Percentiles rank a stretch among this genome's conserved stretches.
phyloP scores from a whole-genome alignment of 2,329 filamentous ascomycete genomes.

The Ascochyta fabae region DNA sequence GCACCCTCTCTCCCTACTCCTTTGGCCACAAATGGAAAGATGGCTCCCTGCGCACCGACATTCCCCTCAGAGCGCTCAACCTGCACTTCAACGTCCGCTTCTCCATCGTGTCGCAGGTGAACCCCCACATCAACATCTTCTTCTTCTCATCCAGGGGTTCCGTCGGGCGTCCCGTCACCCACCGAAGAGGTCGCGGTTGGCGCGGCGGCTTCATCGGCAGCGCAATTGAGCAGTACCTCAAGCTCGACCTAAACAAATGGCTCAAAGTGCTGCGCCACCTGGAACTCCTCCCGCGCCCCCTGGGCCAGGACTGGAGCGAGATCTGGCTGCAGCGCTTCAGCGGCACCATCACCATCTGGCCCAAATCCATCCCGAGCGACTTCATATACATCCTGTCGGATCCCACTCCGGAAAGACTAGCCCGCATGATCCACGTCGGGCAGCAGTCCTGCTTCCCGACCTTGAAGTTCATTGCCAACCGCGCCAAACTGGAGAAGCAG shows the following conservation, averaged over 20 bases:
- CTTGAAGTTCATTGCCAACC: conserved; percentile 86
- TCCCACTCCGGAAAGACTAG: conserved; percentile 75
- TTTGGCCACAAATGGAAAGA: conserved; percentile 99
- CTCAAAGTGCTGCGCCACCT: conserved; percentile 91
- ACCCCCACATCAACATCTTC: conserved; percentile 97
- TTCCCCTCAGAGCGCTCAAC: conserved; percentile 91
- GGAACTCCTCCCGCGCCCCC: conserved; percentile 84
- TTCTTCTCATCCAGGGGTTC: conserved; percentile 95
- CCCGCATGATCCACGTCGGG: conserved; percentile 87
- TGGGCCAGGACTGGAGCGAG: conserved; percentile 96
- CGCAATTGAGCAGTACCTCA: conserved; percentile 91
- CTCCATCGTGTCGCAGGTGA: conserved; percentile 85
- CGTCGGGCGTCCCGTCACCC: conserved; percentile 91
- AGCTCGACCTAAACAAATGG: conserved; percentile 97
- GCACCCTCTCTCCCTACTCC: conserved; percentile 83
- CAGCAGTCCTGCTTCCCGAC: conserved; percentile 91
- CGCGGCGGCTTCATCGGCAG: conserved; percentile 93
- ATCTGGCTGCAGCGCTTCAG: conserved; percentile 95
- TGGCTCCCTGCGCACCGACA: conserved; percentile 90
- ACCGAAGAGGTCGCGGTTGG: conserved; percentile 92
- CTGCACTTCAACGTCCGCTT: conserved; percentile 99
- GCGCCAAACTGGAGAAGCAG: conserved; percentile 79
- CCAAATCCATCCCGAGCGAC: conserved; percentile 77
- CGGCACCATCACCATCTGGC: conserved; percentile 96
- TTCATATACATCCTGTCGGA: conserved; percentile 88